A percentile compares a stretch with the other conserved stretches of the same genome.
These are phyloP conservation scores for Letharia lupina DNA, from an alignment of 495 filamentous ascomycete species.

Conservation along the genomic window DNA sequence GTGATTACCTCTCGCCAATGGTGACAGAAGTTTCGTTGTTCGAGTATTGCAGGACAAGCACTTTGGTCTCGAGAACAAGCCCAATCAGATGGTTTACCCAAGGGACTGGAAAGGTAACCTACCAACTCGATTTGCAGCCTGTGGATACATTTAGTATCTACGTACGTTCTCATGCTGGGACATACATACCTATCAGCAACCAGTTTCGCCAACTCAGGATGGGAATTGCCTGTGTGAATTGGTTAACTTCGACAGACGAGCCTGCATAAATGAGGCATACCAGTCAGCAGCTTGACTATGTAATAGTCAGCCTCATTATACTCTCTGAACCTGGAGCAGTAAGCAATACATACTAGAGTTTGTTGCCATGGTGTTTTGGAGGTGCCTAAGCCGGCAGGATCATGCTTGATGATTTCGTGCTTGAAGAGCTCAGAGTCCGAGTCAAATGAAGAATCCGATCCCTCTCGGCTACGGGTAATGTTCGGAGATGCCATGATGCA, in stretches of 20 bases:
- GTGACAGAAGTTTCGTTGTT: slow-evolving; percentile 97
- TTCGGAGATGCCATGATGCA: background rate
- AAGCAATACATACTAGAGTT: background rate
- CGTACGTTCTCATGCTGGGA: background rate
- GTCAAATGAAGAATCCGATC: background rate
- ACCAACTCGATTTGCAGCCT: slow-evolving; percentile 77
- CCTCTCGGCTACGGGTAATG: background rate
- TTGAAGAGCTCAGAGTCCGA: background rate
- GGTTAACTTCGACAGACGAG: background rate
- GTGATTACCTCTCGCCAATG: slow-evolving; percentile 73
- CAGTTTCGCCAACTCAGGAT: slow-evolving; percentile 79
- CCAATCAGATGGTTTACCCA: background rate
- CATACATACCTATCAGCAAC: slow-evolving; percentile 74
- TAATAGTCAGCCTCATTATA: background rate
- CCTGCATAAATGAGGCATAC: background rate
- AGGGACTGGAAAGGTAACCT: background rate
- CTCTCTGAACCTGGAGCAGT: too few relatives aligned
- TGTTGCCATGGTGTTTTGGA: background rate
- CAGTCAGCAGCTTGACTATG: background rate
- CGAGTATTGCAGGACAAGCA: slow-evolving; percentile 89
- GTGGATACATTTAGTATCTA: slow-evolving; percentile 19
- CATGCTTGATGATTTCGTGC: background rate
- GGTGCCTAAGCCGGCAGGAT: background rate
- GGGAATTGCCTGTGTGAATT: slow-evolving; percentile 56
- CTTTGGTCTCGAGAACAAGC: slow-evolving; percentile 45